These are phyloP conservation scores for Lotus japonicus DNA, from an alignment of 306 rosid genomes.

Conservation along the genomic window DNA sequence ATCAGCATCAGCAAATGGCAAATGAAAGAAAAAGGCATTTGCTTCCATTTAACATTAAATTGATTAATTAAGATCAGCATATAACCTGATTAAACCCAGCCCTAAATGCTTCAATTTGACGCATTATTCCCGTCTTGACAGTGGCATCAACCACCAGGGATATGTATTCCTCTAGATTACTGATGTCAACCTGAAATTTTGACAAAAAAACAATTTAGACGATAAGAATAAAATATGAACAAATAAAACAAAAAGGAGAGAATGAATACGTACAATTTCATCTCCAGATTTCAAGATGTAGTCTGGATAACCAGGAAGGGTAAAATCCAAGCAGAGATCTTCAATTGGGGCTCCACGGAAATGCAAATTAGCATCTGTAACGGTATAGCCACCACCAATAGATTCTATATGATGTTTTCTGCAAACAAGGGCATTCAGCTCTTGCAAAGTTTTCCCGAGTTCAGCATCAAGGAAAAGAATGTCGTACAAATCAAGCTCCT, in stretches of 20 bases:
- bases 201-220: neutral
- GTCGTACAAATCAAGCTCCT: constrained; percentile 99
- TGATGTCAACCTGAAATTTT: constrained; percentile 68
- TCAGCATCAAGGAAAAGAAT: constrained; percentile 79
- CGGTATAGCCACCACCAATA: constrained; percentile 27
- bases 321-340: constrained; percentile 82
- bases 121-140: constrained; percentile 75
- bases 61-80: constrained; percentile 8
- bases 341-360: constrained; percentile 74
- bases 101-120: constrained; percentile 89
- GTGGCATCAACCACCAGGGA: constrained; percentile 79
- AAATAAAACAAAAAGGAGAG: neutral
- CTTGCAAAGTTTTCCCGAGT: constrained; percentile 87
- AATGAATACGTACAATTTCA: constrained; percentile 52
- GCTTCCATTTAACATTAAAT: neutral
- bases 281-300: constrained; percentile 77
- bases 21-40: too few relatives aligned
- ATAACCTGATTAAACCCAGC: constrained; percentile 94
- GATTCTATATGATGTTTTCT: constrained; percentile 63
- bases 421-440: constrained; percentile 69
- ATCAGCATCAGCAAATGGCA: constrained; percentile 5
- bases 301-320: constrained; percentile 93
- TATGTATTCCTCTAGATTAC: constrained; percentile 87
- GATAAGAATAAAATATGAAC: neutral
- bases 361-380: constrained; percentile 33